Conservation (phyloP, 148 eudicot genomes). For the Fallopia convolvulus region DNA sequence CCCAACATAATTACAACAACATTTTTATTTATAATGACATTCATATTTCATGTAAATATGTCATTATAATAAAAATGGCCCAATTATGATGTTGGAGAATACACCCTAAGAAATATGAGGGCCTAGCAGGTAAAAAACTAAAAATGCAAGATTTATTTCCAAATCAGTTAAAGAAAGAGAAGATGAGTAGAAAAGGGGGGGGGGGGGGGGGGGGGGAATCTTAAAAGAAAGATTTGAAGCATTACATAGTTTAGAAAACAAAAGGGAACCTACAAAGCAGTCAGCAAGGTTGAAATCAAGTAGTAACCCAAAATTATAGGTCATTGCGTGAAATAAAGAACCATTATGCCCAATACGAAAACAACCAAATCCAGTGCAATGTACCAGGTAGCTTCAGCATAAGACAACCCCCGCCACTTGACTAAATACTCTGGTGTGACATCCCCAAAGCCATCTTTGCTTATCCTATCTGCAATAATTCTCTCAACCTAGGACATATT, state of each 20-base stretch:
- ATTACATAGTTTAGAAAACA: neutral
- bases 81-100: too few species aligned
- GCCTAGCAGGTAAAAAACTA: neutral
- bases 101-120: neutral
- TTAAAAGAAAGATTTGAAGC: neutral
- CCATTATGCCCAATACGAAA: neutral
- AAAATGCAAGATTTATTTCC: neutral
- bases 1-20: too few species aligned
- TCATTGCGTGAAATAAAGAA: neutral
- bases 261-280: neutral
- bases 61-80: too few species aligned
- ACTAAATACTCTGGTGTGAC: slow-evolving; percentile 77
- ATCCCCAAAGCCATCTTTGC: slow-evolving; percentile 49
- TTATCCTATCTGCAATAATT: slow-evolving; percentile 72
- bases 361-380: slow-evolving; percentile 5
- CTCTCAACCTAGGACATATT: slow-evolving; percentile 55
- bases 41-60: too few species aligned
- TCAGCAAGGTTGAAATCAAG: neutral
- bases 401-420: slow-evolving; percentile 97
- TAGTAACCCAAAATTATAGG: neutral
- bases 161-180: neutral
- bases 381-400: slow-evolving; percentile 99
- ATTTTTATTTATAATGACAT: too few species aligned
- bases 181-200: neutral
- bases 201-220: neutral